Evolutionary conservation across 345 rosid genomes (phyloP).

Genomic region (Aquilaria yunnanensis): DNA sequence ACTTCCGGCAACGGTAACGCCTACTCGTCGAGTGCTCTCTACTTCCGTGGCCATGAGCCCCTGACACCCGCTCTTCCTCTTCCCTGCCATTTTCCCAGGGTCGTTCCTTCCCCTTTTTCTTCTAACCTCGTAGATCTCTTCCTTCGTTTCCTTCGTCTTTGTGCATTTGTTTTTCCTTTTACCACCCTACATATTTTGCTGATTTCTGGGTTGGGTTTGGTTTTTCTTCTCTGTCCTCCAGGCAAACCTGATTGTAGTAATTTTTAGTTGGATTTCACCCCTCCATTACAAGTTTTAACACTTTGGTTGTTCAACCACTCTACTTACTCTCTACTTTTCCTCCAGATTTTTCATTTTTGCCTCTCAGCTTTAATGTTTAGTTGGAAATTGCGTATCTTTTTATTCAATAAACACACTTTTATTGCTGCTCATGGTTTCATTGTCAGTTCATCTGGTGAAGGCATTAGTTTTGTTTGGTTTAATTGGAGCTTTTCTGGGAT

Average conservation of each 20-base stretch:
- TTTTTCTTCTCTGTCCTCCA: not conserved
- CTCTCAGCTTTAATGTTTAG: not conserved
- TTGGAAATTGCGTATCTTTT: not conserved
- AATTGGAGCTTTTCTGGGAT: conserved; percentile 13
- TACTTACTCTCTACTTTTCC: not conserved
- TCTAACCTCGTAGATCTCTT: not conserved
- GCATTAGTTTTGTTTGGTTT: conserved; percentile 5
- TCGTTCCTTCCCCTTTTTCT: not conserved
- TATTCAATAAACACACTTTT: not conserved
- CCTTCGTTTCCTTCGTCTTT: not conserved
- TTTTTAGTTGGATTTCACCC: conserved; percentile 4
- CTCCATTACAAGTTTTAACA: not conserved
- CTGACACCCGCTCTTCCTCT: not conserved
- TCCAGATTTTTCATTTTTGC: not conserved
- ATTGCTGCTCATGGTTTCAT: not conserved
- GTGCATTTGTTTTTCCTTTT: not conserved
- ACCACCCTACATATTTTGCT: no score
- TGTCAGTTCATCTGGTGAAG: conserved; percentile 4
- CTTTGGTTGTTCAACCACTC: conserved; percentile 25
- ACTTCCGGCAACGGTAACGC: conserved; percentile 5
- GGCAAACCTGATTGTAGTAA: not conserved
- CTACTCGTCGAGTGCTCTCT: conserved; percentile 1
- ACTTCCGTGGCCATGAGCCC: not conserved
- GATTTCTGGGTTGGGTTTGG: not conserved
- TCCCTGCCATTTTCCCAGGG: conserved; percentile 8